These are phyloP conservation scores for Escovopsis sp. DNA, from an alignment of 2,329 filamentous ascomycete species.

Conservation along the genomic window DNA sequence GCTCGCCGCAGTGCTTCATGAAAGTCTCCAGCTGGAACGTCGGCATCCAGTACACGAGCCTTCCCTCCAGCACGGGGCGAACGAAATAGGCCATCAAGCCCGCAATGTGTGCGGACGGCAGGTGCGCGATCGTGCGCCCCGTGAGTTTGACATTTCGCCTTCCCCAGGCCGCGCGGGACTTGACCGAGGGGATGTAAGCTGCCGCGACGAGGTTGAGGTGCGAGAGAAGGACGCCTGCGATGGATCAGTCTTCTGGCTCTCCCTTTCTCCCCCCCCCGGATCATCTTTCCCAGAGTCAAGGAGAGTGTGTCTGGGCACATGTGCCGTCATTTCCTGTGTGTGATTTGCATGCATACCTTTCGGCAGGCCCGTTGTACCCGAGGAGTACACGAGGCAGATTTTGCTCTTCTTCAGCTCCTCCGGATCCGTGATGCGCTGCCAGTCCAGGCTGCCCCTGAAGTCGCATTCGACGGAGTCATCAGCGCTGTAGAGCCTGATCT, in stretches of 20 bases:
- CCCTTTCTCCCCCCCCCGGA: background rate
- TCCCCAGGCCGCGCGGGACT: constrained; percentile 16
- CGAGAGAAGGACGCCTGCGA: constrained; percentile 25
- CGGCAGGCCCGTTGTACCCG: constrained; percentile 33
- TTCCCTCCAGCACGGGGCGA: constrained; percentile 26
- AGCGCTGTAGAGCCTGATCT: constrained; percentile 13
- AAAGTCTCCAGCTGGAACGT: constrained; percentile 43
- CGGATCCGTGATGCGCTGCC: constrained; percentile 38
- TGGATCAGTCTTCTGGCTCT: background rate
- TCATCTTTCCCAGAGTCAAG: too few species aligned
- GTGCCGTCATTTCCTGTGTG: too few species aligned
- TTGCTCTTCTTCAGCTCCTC: constrained; percentile 25
- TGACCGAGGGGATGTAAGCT: constrained; percentile 16
- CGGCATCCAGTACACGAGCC: constrained; percentile 46
- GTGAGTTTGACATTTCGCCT: constrained; percentile 14
- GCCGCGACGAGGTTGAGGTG: constrained; percentile 30
- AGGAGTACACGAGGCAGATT: constrained; percentile 32
- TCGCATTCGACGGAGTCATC: constrained; percentile 12
- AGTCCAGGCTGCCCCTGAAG: constrained; percentile 27
- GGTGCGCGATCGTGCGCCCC: constrained; percentile 25
- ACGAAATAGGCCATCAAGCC: constrained; percentile 30
- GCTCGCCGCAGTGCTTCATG: constrained; percentile 33
- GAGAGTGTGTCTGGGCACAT: too few species aligned
- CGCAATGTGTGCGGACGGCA: constrained; percentile 32
- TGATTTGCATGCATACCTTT: constrained; percentile 19